Evolutionary conservation across 2,329 filamentous ascomycete genomes (phyloP).

Genomic region (Mycogone perniciosa): DNA sequence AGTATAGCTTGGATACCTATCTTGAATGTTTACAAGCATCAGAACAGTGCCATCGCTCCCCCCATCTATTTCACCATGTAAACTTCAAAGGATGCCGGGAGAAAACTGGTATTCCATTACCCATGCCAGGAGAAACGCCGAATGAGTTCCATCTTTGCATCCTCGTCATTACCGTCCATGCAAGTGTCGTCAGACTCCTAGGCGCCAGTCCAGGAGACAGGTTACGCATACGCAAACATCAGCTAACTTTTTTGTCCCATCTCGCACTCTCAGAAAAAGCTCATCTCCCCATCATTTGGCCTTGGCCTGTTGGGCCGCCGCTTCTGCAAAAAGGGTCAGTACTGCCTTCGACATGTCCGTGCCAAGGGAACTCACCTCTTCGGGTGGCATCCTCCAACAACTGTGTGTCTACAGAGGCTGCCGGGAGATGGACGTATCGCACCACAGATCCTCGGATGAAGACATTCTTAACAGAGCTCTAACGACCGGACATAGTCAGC

Average conservation of each 20-base stretch:
- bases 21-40: no score
- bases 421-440: slow-evolving; percentile 83
- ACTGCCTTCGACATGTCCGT: not conserved
- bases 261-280: not conserved
- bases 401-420: slow-evolving; percentile 74
- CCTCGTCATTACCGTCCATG: slow-evolving; percentile 4
- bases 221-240: not conserved
- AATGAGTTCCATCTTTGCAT: slow-evolving; percentile 5
- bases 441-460: slow-evolving; percentile 93
- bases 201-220: slow-evolving; percentile 7
- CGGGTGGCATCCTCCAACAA: slow-evolving; percentile 86
- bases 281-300: slow-evolving; percentile 36
- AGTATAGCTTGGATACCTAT: not conserved
- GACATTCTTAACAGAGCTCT: slow-evolving; percentile 84
- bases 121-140: slow-evolving; percentile 21
- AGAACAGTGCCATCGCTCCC: no score
- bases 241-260: not conserved
- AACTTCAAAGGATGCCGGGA: slow-evolving; percentile 5
- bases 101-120: slow-evolving; percentile 20
- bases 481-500: slow-evolving; percentile 5
- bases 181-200: slow-evolving; percentile 7
- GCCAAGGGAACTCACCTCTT: slow-evolving; percentile 52
- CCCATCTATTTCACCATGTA: not conserved
- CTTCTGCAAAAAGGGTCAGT: slow-evolving; percentile 36
- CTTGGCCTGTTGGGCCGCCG: slow-evolving; percentile 51